phyloP scores from a whole-genome alignment of 306 rosid genomes.

The Inga oerstediana region DNA sequence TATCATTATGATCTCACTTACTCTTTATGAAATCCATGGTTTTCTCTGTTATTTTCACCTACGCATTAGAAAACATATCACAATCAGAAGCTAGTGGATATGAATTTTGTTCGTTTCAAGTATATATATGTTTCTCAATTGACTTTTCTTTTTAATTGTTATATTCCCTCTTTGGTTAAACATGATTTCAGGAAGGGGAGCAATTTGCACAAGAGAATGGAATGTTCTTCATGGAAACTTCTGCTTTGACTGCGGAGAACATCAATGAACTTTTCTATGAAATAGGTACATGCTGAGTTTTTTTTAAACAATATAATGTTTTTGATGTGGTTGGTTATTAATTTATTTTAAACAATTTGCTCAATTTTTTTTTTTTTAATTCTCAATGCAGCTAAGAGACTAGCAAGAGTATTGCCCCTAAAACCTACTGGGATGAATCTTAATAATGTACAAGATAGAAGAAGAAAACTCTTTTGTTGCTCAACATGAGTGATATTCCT shows the following conservation, averaged over 20 bases:
- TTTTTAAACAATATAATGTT: background rate
- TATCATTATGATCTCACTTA: constrained; percentile 26
- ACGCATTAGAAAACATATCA: constrained; percentile 19
- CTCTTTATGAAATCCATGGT: background rate
- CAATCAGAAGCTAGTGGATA: background rate
- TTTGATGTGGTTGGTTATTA: background rate
- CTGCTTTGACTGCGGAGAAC: constrained; percentile 80
- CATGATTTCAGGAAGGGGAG: constrained; percentile 64
- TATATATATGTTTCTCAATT: constrained; percentile 4
- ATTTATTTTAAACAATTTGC: background rate
- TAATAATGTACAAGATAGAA: constrained; percentile 43
- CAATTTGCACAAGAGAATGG: constrained; percentile 79
- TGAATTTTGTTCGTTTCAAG: background rate
- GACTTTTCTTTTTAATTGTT: background rate
- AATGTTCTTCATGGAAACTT: constrained; percentile 85
- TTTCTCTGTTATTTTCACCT: background rate
- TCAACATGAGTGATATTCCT: constrained; percentile 38
- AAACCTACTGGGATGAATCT: constrained; percentile 56
- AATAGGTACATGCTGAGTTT: constrained; percentile 53
- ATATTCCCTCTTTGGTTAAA: background rate
- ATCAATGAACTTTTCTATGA: constrained; percentile 80
- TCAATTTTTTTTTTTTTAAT: constrained; percentile 4
- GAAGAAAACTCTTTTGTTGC: constrained; percentile 59
- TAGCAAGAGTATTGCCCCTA: constrained; percentile 55
- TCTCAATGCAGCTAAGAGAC: constrained; percentile 62